Conservation (phyloP, 495 filamentous ascomycete species). For the Aspergillus campestris region DNA sequence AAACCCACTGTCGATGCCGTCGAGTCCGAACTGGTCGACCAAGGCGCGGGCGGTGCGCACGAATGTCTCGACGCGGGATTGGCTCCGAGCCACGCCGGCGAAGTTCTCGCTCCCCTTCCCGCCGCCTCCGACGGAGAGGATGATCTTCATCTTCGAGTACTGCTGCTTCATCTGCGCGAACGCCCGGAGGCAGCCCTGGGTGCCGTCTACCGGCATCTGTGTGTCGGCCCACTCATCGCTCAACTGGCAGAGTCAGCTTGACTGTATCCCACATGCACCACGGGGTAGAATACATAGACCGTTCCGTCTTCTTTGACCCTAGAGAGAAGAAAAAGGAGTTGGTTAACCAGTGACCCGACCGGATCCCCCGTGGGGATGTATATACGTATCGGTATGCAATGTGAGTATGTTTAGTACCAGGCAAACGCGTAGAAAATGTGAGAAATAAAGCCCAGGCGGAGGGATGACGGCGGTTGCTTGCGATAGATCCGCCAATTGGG, state of each 20-base stretch:
- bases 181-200: constrained; percentile 67
- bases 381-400: neutral
- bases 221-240: constrained; percentile 83
- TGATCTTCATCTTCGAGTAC: constrained; percentile 66
- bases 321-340: constrained; percentile 23
- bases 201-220: constrained; percentile 69
- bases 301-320: constrained; percentile 72
- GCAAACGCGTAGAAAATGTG: constrained; percentile 91
- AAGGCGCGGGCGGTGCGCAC: constrained; percentile 60
- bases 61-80: constrained; percentile 57
- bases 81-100: constrained; percentile 58
- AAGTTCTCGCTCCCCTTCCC: constrained; percentile 72
- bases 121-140: constrained; percentile 83
- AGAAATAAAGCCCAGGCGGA: constrained; percentile 61
- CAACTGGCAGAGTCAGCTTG: constrained; percentile 40
- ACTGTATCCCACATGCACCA: no score
- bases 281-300: constrained; percentile 54
- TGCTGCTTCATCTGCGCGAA: constrained; percentile 65
- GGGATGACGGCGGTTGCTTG: constrained; percentile 65
- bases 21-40: constrained; percentile 66
- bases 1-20: constrained; percentile 73
- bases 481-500: constrained; percentile 77
- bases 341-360: constrained; percentile 9
- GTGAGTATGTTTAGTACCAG: constrained; percentile 33
- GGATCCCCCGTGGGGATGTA: constrained; percentile 4